These are phyloP conservation scores for Pestalotiopsis sp. DNA, from an alignment of 2,329 filamentous ascomycete species.

Conservation along the genomic window DNA sequence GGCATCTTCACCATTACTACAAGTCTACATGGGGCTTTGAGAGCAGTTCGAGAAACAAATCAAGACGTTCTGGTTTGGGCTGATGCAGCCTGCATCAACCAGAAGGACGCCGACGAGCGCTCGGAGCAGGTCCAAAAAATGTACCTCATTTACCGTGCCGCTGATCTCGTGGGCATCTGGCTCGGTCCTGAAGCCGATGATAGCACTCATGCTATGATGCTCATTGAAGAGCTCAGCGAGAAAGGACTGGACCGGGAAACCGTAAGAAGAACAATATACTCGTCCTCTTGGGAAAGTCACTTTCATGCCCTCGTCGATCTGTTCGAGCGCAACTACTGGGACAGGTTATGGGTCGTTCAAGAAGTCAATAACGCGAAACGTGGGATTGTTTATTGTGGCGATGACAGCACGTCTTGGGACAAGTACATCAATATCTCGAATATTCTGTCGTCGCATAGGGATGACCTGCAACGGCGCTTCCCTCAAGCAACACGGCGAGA, in stretches of 20 bases:
- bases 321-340: not conserved
- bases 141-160: not conserved
- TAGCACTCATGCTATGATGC: not conserved
- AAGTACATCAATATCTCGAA: not conserved
- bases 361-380: not conserved
- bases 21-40: not conserved
- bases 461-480: not conserved
- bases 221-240: not conserved
- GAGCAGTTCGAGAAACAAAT: not conserved
- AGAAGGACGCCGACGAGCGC: not conserved
- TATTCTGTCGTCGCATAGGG: fast-evolving
- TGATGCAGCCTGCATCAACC: not conserved
- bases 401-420: not conserved
- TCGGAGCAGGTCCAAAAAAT: constrained; percentile 1
- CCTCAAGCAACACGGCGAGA: fast-evolving
- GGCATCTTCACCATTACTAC: fast-evolving
- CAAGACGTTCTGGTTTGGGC: not conserved
- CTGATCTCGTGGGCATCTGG: not conserved
- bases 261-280: not conserved
- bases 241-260: no score
- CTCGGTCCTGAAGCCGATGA: not conserved
- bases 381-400: not conserved
- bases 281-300: not conserved
- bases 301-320: not conserved
- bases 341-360: not conserved